phyloP scores from a whole-genome alignment of 2,329 filamentous ascomycete genomes.

The Cordyceps sp. region DNA sequence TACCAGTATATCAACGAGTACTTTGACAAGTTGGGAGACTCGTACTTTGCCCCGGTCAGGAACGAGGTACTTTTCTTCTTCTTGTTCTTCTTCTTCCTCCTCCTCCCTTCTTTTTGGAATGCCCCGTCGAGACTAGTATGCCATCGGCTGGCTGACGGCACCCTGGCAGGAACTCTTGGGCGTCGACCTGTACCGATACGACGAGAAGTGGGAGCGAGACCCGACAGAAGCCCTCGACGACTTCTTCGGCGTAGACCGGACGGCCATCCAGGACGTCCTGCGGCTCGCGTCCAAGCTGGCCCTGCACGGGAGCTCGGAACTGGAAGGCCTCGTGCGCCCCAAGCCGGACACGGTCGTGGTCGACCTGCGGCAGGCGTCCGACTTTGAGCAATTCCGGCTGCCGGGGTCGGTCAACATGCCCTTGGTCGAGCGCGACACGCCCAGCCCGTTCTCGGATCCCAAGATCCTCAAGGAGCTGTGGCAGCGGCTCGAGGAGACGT shows the following conservation, averaged over 20 bases:
- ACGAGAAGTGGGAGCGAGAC: slow-evolving; percentile 32
- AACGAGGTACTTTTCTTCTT: too few species aligned
- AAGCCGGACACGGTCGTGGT: slow-evolving; percentile 18
- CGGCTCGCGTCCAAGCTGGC: slow-evolving; percentile 2
- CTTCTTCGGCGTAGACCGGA: slow-evolving; percentile 10
- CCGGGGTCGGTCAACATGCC: slow-evolving; percentile 27
- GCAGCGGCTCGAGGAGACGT: slow-evolving; percentile 26
- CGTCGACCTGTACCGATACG: slow-evolving; percentile 34
- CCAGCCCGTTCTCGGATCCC: slow-evolving; percentile 29
- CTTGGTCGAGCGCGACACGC: slow-evolving; percentile 16
- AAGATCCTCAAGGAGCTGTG: slow-evolving; percentile 26
- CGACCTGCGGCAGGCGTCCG: slow-evolving; percentile 23
- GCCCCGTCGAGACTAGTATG: too few species aligned
- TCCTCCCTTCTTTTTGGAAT: not conserved
- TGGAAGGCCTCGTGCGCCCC: slow-evolving; percentile 4
- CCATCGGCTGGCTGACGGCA: not conserved
- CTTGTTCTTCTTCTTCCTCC: too few species aligned
- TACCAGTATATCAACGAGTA: slow-evolving; percentile 47
- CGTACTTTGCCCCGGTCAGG: slow-evolving; percentile 30
- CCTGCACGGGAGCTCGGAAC: not conserved
- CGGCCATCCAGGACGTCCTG: slow-evolving; percentile 3
- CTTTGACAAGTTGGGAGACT: slow-evolving; percentile 34
- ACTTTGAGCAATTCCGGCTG: slow-evolving; percentile 25
- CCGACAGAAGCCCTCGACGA: slow-evolving; percentile 19
- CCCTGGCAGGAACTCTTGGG: slow-evolving; percentile 21